Base-by-base conservation (phyloP, 2,329 filamentous ascomycete genomes). In the Colletotrichum sp. region DNA sequence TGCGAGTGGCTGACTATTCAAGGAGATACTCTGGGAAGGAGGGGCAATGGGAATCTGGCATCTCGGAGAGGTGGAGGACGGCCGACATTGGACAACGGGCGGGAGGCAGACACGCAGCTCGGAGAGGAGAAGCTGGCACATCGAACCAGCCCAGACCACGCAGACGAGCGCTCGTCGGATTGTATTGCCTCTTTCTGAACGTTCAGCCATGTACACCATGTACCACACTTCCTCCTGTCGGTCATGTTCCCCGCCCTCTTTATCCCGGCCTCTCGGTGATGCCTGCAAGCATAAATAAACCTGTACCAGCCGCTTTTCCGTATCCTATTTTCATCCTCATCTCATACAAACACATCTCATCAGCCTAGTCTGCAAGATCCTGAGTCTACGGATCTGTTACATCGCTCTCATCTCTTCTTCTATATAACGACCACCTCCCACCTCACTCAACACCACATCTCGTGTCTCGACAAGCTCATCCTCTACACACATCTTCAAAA, bases 401-500 rank as follows among this genome's bases (percentile, higher is more conserved):
- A 28, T 30, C 25, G 22, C 48, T 69, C 27, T 44, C 34, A 16
- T 59, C 60, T 22, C 36, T 16, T 39, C 39, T 57, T 57, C 59
- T 69, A 74, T 74, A 69, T 69, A 76, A 73, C 59, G 28, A 57
- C 68, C 22, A 60, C 59, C 73, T 75, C 44, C 73, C 70, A 36
- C 39, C 28, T 32, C 34, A 39, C 39, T 76, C n/a, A 34, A 59
- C 27, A 36, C n/a, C 44, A 6, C 5, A 8, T 19, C 2, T 60
- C 28, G 32, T 57, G 16, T 63, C 64, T 73, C 68, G 39, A 69
- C 57, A 69, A 59, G 16, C n/a, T 15, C 55, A 64, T 75, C 30
- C 44, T 71, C 34, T 52, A 55, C 30, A 63, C 52, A 74, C 32
- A 67, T 60, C 55, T 59, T 77, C 77, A 80, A 69, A 78, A 83